A percentile compares a stretch with the other conserved stretches of the same genome.
These are phyloP conservation scores for Aspergillus ostianus DNA, from an alignment of 495 filamentous ascomycete species.

Conservation along the genomic window DNA sequence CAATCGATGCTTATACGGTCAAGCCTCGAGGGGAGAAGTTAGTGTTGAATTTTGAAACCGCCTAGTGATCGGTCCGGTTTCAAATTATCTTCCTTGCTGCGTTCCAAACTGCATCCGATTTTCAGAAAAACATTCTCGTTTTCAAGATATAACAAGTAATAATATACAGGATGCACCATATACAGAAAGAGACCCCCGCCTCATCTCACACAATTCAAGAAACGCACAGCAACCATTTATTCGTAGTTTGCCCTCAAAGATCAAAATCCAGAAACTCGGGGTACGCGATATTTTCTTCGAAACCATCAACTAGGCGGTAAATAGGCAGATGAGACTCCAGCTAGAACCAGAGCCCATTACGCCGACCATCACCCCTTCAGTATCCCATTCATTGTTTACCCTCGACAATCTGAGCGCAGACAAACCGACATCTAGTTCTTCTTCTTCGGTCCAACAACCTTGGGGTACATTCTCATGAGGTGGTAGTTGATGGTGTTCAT, in stretches of 20 bases:
- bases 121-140: constrained; percentile 1
- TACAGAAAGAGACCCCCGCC: constrained; percentile 5
- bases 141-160: constrained; percentile 3
- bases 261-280: constrained; percentile 12
- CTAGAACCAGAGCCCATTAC: neutral
- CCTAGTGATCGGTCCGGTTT: constrained; percentile 8
- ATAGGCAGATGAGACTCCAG: neutral
- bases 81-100: neutral
- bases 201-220: constrained; percentile 1
- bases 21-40: constrained; percentile 51
- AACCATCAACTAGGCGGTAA: neutral
- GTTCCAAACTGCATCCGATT: neutral
- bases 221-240: constrained; percentile 6
- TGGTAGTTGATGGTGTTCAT: constrained; percentile 96
- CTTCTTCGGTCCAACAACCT: constrained; percentile 71
- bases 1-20: constrained; percentile 64
- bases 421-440: constrained; percentile 44
- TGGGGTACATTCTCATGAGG: constrained; percentile 79
- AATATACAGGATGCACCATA: constrained; percentile 8
- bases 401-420: neutral
- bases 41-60: constrained; percentile 40
- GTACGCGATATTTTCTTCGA: constrained; percentile 5
- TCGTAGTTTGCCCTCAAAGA: neutral
- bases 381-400: neutral
- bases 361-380: neutral